Conservation (phyloP, 202 grass and related monocot species). For the Eragrostis tef region DNA sequence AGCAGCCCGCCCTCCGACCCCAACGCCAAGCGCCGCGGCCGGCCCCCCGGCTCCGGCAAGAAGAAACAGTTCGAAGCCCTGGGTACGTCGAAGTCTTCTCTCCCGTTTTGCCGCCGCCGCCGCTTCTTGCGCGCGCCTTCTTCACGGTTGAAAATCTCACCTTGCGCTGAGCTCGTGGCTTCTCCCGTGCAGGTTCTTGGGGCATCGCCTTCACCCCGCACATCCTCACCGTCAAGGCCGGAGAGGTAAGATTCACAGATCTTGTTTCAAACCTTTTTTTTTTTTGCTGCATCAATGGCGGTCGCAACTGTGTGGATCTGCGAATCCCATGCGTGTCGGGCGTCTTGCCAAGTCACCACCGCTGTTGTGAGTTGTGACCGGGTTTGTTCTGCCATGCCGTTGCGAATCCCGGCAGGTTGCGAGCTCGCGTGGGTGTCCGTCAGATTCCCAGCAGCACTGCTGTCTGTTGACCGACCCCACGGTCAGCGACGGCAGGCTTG, state of each 20-base stretch:
- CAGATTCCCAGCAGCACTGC: conserved; percentile 55
- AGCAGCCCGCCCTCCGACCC: conserved; percentile 75
- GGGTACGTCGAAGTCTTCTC: conserved; percentile 50
- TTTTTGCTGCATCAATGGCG: conserved; percentile 12
- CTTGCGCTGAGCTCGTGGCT: too few relatives aligned
- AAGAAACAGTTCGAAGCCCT: conserved; percentile 99
- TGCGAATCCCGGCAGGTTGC: conserved; percentile 37
- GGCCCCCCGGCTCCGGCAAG: conserved; percentile 89
- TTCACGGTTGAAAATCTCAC: conserved; percentile 7
- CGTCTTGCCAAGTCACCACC: conserved; percentile 21
- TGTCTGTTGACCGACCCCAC: conserved; percentile 54
- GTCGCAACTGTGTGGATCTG: conserved; percentile 28
- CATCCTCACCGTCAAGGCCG: conserved; percentile 84
- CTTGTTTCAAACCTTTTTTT: conserved; percentile 27
- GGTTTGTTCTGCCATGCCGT: conserved; percentile 50
- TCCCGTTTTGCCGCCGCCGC: background rate
- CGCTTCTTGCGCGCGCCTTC: background rate
- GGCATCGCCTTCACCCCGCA: conserved; percentile 91
- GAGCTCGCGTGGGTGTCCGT: conserved; percentile 44
- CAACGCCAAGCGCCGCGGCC: conserved; percentile 73
- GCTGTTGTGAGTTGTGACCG: background rate
- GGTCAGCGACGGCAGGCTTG: conserved; percentile 38
- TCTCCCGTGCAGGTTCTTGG: conserved; percentile 63
- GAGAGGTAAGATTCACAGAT: conserved; percentile 71
- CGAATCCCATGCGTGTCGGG: background rate